Evolutionary conservation across 2,329 filamentous ascomycete species (phyloP).

Genomic region (Chaetomium globosum): DNA sequence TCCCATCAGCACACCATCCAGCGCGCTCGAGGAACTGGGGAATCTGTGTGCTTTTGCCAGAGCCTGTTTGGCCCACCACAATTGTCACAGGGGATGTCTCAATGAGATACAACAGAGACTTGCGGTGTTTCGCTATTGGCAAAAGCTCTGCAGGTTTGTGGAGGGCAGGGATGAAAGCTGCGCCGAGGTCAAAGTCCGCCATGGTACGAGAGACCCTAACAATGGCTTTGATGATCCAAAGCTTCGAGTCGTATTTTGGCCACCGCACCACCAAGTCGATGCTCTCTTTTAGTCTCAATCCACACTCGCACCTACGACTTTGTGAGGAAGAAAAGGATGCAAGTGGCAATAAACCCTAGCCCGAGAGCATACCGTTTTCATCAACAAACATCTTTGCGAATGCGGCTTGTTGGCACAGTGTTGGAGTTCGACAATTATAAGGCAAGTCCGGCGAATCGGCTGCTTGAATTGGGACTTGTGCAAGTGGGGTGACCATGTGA

Average conservation of each 20-base stretch:
- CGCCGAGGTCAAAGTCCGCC: slow-evolving; percentile 60
- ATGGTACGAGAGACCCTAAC: slow-evolving; percentile 42
- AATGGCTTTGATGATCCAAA: neutral
- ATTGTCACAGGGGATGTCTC: slow-evolving; percentile 85
- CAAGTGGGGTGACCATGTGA: too few species aligned
- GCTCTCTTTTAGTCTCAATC: neutral
- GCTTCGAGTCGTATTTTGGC: neutral
- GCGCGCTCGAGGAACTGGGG: slow-evolving; percentile 86
- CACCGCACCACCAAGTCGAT: neutral
- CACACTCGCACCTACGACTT: neutral
- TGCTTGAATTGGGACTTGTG: neutral
- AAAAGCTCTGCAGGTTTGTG: slow-evolving; percentile 83
- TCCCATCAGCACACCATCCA: slow-evolving; percentile 85
- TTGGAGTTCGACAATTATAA: neutral
- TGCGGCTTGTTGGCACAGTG: neutral
- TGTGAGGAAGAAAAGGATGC: neutral
- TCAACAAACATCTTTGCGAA: neutral
- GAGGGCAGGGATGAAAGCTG: slow-evolving; percentile 73
- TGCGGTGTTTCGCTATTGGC: slow-evolving; percentile 81
- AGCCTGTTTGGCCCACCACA: slow-evolving; percentile 90
- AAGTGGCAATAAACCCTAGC: neutral
- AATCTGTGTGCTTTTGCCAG: slow-evolving; percentile 93
- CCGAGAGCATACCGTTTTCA: neutral
- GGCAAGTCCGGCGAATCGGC: neutral
- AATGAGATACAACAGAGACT: slow-evolving; percentile 80